Conservation (phyloP, 306 rosid species). For the Quercus parvula region DNA sequence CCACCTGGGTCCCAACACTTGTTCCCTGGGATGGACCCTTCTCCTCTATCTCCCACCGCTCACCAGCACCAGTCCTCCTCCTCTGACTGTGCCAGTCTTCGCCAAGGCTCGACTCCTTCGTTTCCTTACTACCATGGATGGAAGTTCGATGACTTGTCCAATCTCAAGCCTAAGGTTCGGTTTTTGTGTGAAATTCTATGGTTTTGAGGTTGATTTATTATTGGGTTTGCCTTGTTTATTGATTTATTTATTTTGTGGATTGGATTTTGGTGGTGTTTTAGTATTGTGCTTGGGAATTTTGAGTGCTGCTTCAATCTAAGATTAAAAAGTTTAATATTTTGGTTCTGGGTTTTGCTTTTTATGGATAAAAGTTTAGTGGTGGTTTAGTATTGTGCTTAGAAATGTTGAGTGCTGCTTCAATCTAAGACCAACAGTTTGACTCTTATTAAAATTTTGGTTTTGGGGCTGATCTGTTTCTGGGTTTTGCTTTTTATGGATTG, state of each 20-base stretch:
- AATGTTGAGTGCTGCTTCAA: not conserved
- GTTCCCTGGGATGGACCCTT: conserved; percentile 92
- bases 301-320: not conserved
- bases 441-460: not conserved
- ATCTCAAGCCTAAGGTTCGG: conserved; percentile 81
- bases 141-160: conserved; percentile 65
- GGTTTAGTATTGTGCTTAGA: not conserved
- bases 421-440: not conserved
- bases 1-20: conserved; percentile 69
- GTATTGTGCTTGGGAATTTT: not conserved
- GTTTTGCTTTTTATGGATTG: not conserved
- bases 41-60: conserved; percentile 61
- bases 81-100: conserved; percentile 66
- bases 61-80: conserved; percentile 35
- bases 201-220: conserved; percentile 4
- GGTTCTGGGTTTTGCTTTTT: not conserved
- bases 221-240: not conserved
- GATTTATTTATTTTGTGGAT: not conserved
- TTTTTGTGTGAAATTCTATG: not conserved
- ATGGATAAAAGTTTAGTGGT: not conserved
- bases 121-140: conserved; percentile 74
- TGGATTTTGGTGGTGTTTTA: not conserved
- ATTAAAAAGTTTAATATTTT: not conserved
- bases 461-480: not conserved
- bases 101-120: conserved; percentile 63